Evolutionary conservation across 805 yeast species (phyloP), one percentile per base, ranked within the genome.

Genomic region (Komagataella populi): DNA sequence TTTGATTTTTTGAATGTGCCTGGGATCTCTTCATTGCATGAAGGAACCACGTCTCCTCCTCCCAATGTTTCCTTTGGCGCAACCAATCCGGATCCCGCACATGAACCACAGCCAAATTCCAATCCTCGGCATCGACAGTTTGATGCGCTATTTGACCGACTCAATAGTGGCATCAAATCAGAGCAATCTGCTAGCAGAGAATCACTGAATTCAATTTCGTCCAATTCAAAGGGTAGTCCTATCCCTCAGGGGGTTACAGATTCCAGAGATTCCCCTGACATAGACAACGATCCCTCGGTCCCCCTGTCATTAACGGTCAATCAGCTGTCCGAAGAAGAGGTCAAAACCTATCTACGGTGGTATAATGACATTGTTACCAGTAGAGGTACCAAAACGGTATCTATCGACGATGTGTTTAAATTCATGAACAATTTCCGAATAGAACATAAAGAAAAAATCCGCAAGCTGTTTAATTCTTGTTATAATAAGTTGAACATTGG

Each of bases 341-440:
- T 81, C 10, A 80, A 83, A 59, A 85, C 96, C 1, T 91, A 91
- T 65, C 77, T 91, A 57, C 72, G 96, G 56, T 91, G 99, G 99
- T 91, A 90, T 64, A 84, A 88, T 57, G 90, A 87, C 60, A 79
- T 91, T 36, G 75, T 85, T 44, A 74, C 85, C 47, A 76, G 90
- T 50, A 84, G 84, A 55, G 81, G 81, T 44, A 74, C 81, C 46
- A 74, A 82, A 54, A 68, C 86, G 36, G 80, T 91, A 6, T 73
- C 81, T 3, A 68, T 91, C 55, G 76, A 73, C 8, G 98, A 93
- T 63, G 86, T 87, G n/a, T 81, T 85, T 65, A 70, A 70, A 48
- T 91, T 91, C 63, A 70, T 93, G 53, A 72, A 74, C 58, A 90
- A 91, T 63, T 91, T 91, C 70, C 81, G 79, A 51, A 67, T 91